Evolutionary conservation across 441 rosid genomes (phyloP), one percentile per base, ranked within the genome.

Genomic region (Gossypium davidsonii): DNA sequence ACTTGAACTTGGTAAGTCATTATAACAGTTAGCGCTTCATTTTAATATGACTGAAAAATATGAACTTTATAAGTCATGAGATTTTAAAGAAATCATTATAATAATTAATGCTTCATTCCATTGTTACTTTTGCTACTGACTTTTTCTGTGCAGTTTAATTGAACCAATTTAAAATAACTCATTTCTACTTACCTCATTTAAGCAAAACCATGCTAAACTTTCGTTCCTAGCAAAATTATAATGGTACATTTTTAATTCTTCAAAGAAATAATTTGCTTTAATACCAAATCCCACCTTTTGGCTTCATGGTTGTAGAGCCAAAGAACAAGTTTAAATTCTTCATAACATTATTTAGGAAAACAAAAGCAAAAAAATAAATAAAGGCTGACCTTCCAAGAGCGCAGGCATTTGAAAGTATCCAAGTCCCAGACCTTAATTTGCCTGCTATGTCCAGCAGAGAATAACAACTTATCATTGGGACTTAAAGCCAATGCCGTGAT

Each of bases 371-470:
- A 12, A 59, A 5, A 61, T 10, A 18, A 23, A 3, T 2, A 2
- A 1, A 49, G 71, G 9, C 49, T 57, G 77, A 88, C 92, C 91
- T 86, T 90, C 99, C 97, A 95, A 31, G 98, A 87, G 46, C 99
- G 96, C 17, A 89, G 71, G 71, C 98, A 88, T 79, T 90, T 91
- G 73, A 82, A 73, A 10, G 89, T 90, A 39, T 86, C 85, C 82
- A 90, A 76, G 73, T 92, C 97, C 99, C 99, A 93, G 74, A 93
- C 95, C 76, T 88, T 88, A 61, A 95, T 93, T 73, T 89, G 95
- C 71, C 93, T 83, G 73, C 98, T 92, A 76, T 91, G 97, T 8
- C 93, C 94, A 21, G 97, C 89, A 53, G 92, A 88, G 87, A 95
- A 95, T 46, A 95, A 89, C 44, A 95, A 60, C 79, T 86, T 91